These are phyloP conservation scores for Ziziphus jujuba DNA, from an alignment of 306 rosid species.

Conservation along the genomic window DNA sequence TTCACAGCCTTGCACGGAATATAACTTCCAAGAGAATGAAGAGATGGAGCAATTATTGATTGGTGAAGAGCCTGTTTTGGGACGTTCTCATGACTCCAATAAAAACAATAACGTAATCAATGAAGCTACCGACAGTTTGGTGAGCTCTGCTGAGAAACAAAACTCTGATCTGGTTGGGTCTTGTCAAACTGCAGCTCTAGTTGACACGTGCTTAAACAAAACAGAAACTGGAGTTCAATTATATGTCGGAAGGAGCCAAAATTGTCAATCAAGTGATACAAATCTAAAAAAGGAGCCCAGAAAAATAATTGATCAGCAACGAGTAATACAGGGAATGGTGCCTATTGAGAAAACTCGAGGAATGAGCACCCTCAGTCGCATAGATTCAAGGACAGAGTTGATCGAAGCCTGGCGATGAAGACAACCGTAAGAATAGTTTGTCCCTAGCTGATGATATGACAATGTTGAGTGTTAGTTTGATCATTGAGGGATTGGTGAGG, in stretches of 20 bases:
- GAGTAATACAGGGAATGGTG: slow-evolving; percentile 23
- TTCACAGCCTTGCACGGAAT: slow-evolving; percentile 39
- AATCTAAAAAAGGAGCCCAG: slow-evolving; percentile 38
- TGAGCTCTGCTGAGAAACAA: slow-evolving; percentile 39
- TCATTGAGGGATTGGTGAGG: slow-evolving; percentile 28
- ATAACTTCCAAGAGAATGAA: slow-evolving; percentile 32
- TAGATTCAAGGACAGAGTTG: slow-evolving; percentile 50
- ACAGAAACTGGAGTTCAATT: slow-evolving; percentile 27
- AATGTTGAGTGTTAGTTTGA: slow-evolving; percentile 36
- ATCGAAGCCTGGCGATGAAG: slow-evolving; percentile 69
- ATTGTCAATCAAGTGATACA: slow-evolving; percentile 44
- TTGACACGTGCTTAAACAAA: neutral
- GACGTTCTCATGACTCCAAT: slow-evolving; percentile 25
- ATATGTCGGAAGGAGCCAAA: slow-evolving; percentile 38
- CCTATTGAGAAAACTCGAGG: slow-evolving; percentile 47
- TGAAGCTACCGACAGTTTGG: slow-evolving; percentile 36
- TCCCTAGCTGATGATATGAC: slow-evolving; percentile 35
- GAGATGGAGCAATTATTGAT: slow-evolving; percentile 33
- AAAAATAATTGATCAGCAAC: slow-evolving; percentile 39
- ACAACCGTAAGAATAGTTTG: slow-evolving; percentile 14
- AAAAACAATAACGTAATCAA: slow-evolving; percentile 23
- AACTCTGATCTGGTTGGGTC: slow-evolving; percentile 25
- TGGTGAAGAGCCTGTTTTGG: slow-evolving; percentile 34
- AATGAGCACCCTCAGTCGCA: slow-evolving; percentile 46
- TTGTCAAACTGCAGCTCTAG: slow-evolving; percentile 39